Percentiles rank a stretch among this genome's conserved stretches.
These are phyloP conservation scores for Pestalotiopsis sp. DNA, from an alignment of 2,329 filamentous ascomycete genomes.

Conservation along the genomic window DNA sequence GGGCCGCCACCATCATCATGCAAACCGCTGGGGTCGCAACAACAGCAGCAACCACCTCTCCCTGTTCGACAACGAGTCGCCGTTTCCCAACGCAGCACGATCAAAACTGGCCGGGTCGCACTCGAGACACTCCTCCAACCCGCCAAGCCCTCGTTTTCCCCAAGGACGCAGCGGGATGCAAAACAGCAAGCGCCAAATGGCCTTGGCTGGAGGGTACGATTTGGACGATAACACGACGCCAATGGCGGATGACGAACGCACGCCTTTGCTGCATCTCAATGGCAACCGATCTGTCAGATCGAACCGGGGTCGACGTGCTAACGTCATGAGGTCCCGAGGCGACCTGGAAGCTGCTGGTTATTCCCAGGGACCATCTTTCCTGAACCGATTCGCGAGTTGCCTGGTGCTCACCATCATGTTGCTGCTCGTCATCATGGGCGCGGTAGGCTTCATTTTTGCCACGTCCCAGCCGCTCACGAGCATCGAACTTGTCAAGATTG, in stretches of 20 bases:
- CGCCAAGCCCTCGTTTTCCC: conserved; percentile 67
- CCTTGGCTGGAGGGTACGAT: conserved; percentile 70
- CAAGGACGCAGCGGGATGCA: conserved; percentile 27
- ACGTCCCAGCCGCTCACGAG: conserved; percentile 85
- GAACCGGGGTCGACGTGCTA: conserved; percentile 53
- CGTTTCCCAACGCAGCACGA: conserved; percentile 70
- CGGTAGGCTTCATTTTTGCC: conserved; percentile 86
- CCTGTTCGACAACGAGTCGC: conserved; percentile 76
- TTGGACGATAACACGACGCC: conserved; percentile 76
- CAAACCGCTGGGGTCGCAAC: conserved; percentile 72
- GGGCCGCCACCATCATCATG: conserved; percentile 75
- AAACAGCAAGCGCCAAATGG: conserved; percentile 54
- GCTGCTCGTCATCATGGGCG: conserved; percentile 79
- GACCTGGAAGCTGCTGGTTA: conserved; percentile 72
- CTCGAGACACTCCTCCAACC: conserved; percentile 66
- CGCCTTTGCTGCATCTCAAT: conserved; percentile 67
- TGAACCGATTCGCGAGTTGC: conserved; percentile 81
- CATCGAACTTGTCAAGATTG: conserved; percentile 78
- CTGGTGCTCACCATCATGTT: conserved; percentile 82
- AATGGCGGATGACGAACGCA: conserved; percentile 84
- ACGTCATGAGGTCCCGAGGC: conserved; percentile 57
- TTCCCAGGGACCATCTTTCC: conserved; percentile 62
- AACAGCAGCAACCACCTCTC: conserved; percentile 70
- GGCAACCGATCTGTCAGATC: conserved; percentile 55
- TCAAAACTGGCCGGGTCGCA: conserved; percentile 62